These are phyloP conservation scores for Penicillium mononematosum DNA, from an alignment of 495 filamentous ascomycete genomes.

Conservation along the genomic window DNA sequence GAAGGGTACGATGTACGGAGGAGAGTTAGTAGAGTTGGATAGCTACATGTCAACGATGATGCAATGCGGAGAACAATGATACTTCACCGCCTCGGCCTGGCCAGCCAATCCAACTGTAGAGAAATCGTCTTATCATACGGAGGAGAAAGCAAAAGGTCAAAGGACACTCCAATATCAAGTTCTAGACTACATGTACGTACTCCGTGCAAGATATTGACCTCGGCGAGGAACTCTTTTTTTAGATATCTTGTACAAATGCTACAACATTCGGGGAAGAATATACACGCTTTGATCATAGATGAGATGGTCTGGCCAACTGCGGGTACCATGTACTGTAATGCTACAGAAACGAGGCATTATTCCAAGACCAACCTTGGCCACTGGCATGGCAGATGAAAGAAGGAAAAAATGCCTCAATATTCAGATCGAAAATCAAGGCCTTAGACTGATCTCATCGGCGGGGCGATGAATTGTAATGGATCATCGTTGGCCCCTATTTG, in stretches of 20 bases:
- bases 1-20: background rate
- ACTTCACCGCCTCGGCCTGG: constrained; percentile 27
- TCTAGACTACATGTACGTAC: background rate
- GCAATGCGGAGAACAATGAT: constrained; percentile 26
- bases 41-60: constrained; percentile 17
- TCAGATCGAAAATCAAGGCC: constrained; percentile 1
- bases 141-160: background rate
- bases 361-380: background rate
- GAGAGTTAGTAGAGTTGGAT: background rate
- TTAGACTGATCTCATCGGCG: constrained; percentile 4
- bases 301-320: background rate
- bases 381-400: background rate
- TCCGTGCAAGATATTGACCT: background rate
- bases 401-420: background rate
- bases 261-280: background rate
- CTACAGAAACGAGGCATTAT: constrained; percentile 4
- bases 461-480: background rate
- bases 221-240: background rate
- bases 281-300: background rate
- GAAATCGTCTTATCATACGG: constrained; percentile 24
- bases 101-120: constrained; percentile 15
- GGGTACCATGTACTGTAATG: background rate
- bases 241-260: background rate
- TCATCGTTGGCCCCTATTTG: background rate
- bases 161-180: background rate